Evolutionary conservation across 176 grass and related monocot species (phyloP).

Genomic region (Cenchrus americanus): DNA sequence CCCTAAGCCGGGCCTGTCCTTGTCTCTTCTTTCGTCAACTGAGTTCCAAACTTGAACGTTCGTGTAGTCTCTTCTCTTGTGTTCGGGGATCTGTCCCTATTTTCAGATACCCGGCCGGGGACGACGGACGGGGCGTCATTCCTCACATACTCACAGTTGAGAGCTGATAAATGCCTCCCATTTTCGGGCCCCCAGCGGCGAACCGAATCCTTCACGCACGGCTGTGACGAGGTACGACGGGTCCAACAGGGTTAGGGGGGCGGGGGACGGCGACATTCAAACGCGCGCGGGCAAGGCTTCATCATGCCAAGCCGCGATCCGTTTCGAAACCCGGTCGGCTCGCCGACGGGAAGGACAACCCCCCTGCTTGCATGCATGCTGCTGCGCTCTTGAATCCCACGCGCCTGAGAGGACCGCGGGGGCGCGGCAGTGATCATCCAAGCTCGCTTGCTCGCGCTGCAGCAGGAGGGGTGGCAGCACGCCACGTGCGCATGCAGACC

Average conservation of each 20-base stretch:
- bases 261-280: not conserved
- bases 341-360: slow-evolving; percentile 21
- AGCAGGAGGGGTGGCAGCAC: not conserved
- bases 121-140: too few species aligned
- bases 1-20: too few species aligned
- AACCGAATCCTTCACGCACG: too few species aligned
- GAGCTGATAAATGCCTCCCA: too few species aligned
- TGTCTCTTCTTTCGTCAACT: too few species aligned
- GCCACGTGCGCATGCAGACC: not conserved
- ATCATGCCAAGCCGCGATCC: not conserved
- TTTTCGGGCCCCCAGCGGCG: too few species aligned
- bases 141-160: too few species aligned
- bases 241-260: not conserved
- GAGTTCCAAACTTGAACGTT: too few species aligned
- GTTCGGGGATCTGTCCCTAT: too few species aligned
- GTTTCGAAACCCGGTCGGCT: slow-evolving; percentile 1
- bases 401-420: not conserved
- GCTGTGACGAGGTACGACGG: not conserved
- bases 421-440: not conserved
- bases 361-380: not conserved
- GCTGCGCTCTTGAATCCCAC: slow-evolving; percentile 45
- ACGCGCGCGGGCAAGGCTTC: not conserved
- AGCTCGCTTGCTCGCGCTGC: not conserved
- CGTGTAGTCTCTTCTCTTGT: too few species aligned
- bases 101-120: too few species aligned